Percentiles rank a stretch among this genome's conserved stretches.
Evolutionary conservation across 176 grass and related monocot species (phyloP).

Genomic region (Hsuehochloa calcarea): DNA sequence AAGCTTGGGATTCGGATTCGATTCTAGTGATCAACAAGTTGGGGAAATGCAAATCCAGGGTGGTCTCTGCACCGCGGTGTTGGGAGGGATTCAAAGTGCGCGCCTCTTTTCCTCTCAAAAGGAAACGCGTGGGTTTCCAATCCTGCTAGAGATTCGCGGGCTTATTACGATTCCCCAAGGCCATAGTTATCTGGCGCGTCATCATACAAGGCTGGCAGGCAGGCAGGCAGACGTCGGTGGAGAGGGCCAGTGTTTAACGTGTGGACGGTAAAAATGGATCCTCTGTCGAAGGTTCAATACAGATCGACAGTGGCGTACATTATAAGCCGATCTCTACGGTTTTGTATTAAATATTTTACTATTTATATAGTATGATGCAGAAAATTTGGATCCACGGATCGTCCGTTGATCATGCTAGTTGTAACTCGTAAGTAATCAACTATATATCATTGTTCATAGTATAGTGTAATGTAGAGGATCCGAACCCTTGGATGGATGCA

Average conservation of each 20-base stretch:
- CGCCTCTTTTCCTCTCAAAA: conserved; percentile 26
- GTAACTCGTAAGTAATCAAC: too few species aligned
- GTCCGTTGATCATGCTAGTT: too few species aligned
- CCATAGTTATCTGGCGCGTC: not conserved
- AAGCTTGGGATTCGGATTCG: conserved; percentile 34
- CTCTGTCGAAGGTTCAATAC: too few species aligned
- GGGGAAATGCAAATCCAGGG: conserved; percentile 26
- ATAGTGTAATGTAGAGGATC: too few species aligned
- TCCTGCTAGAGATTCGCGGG: not conserved
- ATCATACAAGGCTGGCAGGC: not conserved
- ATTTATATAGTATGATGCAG: too few species aligned
- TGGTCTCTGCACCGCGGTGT: conserved; percentile 16
- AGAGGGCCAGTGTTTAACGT: not conserved
- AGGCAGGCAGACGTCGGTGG: not conserved
- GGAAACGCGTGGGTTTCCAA: not conserved
- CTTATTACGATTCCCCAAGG: not conserved
- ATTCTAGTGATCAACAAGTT: conserved; percentile 18
- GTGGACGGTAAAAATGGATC: too few species aligned
- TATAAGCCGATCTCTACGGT: too few species aligned
- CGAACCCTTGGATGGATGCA: too few species aligned
- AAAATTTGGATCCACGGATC: too few species aligned
- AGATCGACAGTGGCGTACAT: too few species aligned
- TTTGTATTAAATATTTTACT: too few species aligned
- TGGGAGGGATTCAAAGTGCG: conserved; percentile 36
- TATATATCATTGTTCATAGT: too few species aligned